phyloP scores from a whole-genome alignment of 2,329 filamentous ascomycete species.

The Apiospora marii region DNA sequence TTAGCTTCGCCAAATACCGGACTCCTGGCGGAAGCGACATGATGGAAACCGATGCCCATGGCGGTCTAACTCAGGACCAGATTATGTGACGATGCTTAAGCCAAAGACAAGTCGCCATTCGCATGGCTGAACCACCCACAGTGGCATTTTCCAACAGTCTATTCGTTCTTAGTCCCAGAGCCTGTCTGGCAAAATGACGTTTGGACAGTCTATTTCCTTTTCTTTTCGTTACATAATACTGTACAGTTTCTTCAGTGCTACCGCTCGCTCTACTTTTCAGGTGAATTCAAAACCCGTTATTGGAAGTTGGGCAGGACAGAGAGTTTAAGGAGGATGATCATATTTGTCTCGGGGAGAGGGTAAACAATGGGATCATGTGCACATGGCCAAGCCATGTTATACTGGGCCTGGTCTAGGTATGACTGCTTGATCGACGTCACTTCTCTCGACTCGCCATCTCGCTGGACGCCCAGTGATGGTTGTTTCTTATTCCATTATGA shows the following conservation, averaged over 20 bases:
- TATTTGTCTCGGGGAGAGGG: background rate
- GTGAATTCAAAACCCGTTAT: slow-evolving; percentile 1
- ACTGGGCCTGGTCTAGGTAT: background rate
- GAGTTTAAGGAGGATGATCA: slow-evolving; percentile 7
- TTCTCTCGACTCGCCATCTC: slow-evolving; percentile 4
- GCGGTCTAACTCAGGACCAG: slow-evolving; percentile 91
- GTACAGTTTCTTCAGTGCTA: slow-evolving; percentile 22
- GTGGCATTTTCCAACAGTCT: background rate
- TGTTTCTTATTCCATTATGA: background rate
- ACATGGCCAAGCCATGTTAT: background rate
- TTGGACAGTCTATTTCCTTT: slow-evolving; percentile 6
- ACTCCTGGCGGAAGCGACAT: slow-evolving; percentile 71
- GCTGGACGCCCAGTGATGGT: background rate
- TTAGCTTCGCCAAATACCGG: slow-evolving; percentile 93
- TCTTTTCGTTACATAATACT: slow-evolving; percentile 19
- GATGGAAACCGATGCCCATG: slow-evolving; percentile 84
- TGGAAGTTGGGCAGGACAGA: slow-evolving; percentile 5
- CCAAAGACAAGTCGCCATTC: background rate
- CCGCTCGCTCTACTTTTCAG: slow-evolving; percentile 4
- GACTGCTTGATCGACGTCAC: background rate
- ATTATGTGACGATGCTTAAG: slow-evolving; percentile 74
- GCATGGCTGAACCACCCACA: background rate
- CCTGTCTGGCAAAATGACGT: background rate
- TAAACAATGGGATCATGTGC: slow-evolving; percentile 1
- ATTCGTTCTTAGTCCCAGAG: background rate